Conservation (phyloP, 768 basidiomycete genomes). For the Phylloporus sp. region DNA sequence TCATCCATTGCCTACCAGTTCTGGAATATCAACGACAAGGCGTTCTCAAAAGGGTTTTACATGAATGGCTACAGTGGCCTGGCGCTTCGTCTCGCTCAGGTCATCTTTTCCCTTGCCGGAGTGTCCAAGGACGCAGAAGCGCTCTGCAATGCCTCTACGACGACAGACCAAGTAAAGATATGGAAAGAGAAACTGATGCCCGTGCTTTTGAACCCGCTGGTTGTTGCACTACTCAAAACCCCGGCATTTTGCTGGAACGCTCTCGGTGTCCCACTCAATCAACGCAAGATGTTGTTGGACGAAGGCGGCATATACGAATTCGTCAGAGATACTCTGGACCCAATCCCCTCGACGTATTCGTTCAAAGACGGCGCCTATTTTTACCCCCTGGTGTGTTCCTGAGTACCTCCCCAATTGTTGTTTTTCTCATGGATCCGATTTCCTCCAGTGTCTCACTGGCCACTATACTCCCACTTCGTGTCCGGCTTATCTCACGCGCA, state of each 20-base stretch:
- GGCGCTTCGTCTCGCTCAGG: slow-evolving; percentile 58
- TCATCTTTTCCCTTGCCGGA: slow-evolving; percentile 57
- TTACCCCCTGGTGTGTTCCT: slow-evolving; percentile 46
- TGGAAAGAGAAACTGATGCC: slow-evolving; percentile 59
- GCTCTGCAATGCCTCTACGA: slow-evolving; percentile 50
- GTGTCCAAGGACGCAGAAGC: slow-evolving; percentile 49
- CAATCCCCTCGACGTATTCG: slow-evolving; percentile 41
- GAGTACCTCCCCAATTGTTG: not conserved
- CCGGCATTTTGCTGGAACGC: slow-evolving; percentile 68
- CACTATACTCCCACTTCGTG: slow-evolving; percentile 54
- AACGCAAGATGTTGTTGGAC: slow-evolving; percentile 54
- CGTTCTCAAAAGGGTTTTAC: slow-evolving; percentile 55
- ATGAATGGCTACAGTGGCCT: slow-evolving; percentile 61
- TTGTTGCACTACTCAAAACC: slow-evolving; percentile 45
- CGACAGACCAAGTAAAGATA: slow-evolving; percentile 54
- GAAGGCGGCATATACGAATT: slow-evolving; percentile 48
- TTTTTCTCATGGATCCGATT: not conserved
- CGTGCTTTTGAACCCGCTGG: slow-evolving; percentile 53
- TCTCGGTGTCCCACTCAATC: slow-evolving; percentile 68
- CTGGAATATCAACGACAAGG: slow-evolving; percentile 58
- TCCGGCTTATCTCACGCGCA: slow-evolving; percentile 58
- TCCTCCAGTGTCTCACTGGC: slow-evolving; percentile 39
- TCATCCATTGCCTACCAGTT: slow-evolving; percentile 73
- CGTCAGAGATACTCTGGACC: slow-evolving; percentile 48
- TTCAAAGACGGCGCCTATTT: slow-evolving; percentile 64